Base-by-base conservation (phyloP, 1,139 yeast species). In the Meyerozyma smithsonii region DNA sequence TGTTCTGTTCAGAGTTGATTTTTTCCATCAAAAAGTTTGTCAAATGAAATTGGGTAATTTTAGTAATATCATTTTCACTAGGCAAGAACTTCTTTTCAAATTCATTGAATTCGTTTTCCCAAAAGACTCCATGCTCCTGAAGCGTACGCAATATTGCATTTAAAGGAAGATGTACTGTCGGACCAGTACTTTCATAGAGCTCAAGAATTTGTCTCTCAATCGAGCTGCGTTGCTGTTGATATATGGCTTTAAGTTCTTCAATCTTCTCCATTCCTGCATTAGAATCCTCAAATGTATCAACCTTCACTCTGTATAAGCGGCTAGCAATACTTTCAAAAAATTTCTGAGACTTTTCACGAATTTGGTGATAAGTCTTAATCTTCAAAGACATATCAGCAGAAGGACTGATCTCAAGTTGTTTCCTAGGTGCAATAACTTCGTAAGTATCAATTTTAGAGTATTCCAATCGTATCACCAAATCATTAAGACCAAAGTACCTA, bases 1-100 rank as follows among this genome's bases (percentile, higher is more conserved):
- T 4, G 12, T 15, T 26, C 17, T 26, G 30, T 32, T 59, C 61
- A 21, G 66, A 61, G 39, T 69, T 60, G 38, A 67, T 63, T 43
- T 64, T 67, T 42, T 75, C 88, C 50, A 77, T 61, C 51, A 92
- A 81, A 41, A 89, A 73, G 50, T 81, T 86, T 44, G 82, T 79
- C 54, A 94, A 68, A 55, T 92, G 98, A 49, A 84, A 84, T 11
- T 96, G 87, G 2, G 98, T 90, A 36, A 92, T 85, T 45, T 89
- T 73, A 7, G 96, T 84, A 48, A 94, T 86, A 70, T 94, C 98
- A 54, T 84, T 87, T 59, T 94, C 98, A 12, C 95, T 81, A 0
- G 97, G 97, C 44, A 92, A 74, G 54, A 75, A 92, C 21, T 71
- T 72, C 39, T 74, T 74, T 47, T 87, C 97, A 62, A 92, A 89